Percentiles rank a stretch among this genome's conserved stretches.
Conservation (phyloP, 371 early-diverging fungal genomes). For the Circinella umbellata region DNA sequence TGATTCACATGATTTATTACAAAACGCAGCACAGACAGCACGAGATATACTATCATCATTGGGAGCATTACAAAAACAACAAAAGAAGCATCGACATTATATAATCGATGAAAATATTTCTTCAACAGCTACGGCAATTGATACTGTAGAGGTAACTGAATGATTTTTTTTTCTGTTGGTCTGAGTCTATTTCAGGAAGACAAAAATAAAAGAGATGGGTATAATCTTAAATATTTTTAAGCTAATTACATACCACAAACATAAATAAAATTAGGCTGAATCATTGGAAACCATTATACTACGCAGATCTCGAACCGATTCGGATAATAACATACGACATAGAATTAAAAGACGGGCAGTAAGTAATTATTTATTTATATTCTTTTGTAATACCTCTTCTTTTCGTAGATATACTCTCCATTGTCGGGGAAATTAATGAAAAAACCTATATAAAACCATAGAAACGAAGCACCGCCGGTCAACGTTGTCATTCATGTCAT, state of each 20-base stretch:
- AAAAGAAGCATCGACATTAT: constrained; percentile 5
- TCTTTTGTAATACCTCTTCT: neutral
- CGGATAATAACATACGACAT: constrained; percentile 25
- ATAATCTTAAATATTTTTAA: too few species aligned
- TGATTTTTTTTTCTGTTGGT: neutral
- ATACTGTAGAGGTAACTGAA: neutral
- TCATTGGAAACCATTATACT: constrained; percentile 29
- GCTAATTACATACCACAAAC: too few species aligned
- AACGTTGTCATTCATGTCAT: constrained; percentile 62
- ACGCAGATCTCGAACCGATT: constrained; percentile 31
- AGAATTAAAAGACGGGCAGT: constrained; percentile 40
- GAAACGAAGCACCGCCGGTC: constrained; percentile 20
- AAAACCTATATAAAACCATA: constrained; percentile 6
- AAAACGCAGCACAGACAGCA: constrained; percentile 14
- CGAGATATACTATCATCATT: constrained; percentile 10
- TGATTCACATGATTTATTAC: constrained; percentile 8
- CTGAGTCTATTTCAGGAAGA: too few species aligned
- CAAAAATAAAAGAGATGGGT: too few species aligned
- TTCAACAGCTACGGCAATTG: neutral
- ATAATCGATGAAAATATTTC: neutral
- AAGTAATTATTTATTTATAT: neutral
- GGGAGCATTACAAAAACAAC: neutral
- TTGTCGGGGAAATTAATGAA: too few species aligned
- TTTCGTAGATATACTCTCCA: neutral
- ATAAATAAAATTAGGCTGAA: neutral